These are phyloP conservation scores for Vitis riparia DNA, from an alignment of 164 flowering plant genomes.

Conservation along the genomic window DNA sequence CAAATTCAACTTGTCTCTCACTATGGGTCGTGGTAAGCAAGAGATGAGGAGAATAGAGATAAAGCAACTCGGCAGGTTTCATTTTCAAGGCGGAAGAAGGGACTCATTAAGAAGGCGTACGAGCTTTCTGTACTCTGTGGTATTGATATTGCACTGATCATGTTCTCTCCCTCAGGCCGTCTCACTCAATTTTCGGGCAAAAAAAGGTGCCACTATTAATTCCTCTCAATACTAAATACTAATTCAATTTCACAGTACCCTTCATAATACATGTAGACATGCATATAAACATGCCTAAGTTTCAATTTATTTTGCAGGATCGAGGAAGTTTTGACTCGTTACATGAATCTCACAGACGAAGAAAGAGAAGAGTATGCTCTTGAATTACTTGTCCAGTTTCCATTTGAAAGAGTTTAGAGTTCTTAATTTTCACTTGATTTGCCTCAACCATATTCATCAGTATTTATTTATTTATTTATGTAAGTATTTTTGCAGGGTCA, in stretches of 20 bases:
- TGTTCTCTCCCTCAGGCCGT: slow-evolving; percentile 68
- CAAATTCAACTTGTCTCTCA: neutral
- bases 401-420: neutral
- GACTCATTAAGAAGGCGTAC: slow-evolving; percentile 77
- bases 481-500: slow-evolving; percentile 10
- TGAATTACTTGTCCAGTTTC: neutral
- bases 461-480: neutral
- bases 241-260: no score
- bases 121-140: slow-evolving; percentile 74
- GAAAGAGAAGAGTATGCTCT: slow-evolving; percentile 30
- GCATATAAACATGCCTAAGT: no score
- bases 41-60: slow-evolving; percentile 76
- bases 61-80: slow-evolving; percentile 75
- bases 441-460: neutral
- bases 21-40: slow-evolving; percentile 69
- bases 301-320: slow-evolving; percentile 16
- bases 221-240: no score
- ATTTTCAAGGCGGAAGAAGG: slow-evolving; percentile 76
- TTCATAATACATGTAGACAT: no score
- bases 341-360: slow-evolving; percentile 23
- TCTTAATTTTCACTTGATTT: neutral
- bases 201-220: slow-evolving; percentile 13
- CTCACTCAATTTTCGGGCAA: slow-evolving; percentile 31
- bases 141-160: slow-evolving; percentile 71
- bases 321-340: slow-evolving; percentile 31